Conservation (phyloP, 495 filamentous ascomycete species). For the Hypoxylon trugodes region DNA sequence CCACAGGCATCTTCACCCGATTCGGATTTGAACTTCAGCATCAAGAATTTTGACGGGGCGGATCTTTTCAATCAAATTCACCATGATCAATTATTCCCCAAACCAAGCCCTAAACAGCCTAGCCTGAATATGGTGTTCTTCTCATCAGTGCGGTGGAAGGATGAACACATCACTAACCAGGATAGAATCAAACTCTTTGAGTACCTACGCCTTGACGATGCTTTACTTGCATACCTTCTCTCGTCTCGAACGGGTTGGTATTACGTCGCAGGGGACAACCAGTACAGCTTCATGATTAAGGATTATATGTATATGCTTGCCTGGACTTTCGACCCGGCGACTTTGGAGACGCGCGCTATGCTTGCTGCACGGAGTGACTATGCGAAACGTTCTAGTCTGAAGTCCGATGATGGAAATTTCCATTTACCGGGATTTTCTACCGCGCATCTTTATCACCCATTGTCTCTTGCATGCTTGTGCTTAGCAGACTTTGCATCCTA, state of each 20-base stretch:
- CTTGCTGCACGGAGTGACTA: neutral
- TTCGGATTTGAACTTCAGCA: neutral
- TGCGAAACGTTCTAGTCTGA: neutral
- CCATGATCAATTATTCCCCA: neutral
- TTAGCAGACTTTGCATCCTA: conserved; percentile 5
- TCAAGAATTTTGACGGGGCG: neutral
- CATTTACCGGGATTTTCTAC: conserved; percentile 1
- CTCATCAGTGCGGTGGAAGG: neutral
- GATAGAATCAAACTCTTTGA: neutral
- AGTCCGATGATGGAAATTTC: neutral
- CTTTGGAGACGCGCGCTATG: neutral
- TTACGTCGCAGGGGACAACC: neutral
- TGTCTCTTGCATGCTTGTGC: conserved; percentile 10
- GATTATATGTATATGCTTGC: conserved; percentile 17
- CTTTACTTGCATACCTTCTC: neutral
- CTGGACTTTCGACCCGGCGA: conserved; percentile 2
- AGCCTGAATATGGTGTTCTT: conserved; percentile 9
- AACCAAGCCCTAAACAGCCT: neutral
- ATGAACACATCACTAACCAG: neutral
- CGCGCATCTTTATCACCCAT: conserved; percentile 11
- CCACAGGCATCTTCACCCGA: neutral
- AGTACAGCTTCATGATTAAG: conserved; percentile 16
- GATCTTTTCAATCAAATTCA: neutral
- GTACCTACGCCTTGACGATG: neutral
- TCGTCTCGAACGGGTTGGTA: conserved; percentile 11